A percentile compares a stretch with the other conserved stretches of the same genome.
phyloP scores from a whole-genome alignment of 441 rosid species.

The Arabidopsis lyrata region DNA sequence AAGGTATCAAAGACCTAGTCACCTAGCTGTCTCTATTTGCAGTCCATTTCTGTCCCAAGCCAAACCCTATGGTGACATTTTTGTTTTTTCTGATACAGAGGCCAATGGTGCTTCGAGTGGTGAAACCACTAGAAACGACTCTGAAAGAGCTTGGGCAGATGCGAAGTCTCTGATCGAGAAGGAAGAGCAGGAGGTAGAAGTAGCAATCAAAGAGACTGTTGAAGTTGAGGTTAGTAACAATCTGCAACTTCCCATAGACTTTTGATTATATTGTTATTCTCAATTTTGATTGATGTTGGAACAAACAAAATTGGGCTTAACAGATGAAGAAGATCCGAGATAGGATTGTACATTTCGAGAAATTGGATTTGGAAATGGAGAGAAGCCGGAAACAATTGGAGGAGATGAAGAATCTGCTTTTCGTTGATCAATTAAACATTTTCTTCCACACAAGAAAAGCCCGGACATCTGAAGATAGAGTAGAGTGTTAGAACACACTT shows the following conservation, averaged over 20 bases:
- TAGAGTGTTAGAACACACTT: slow-evolving; percentile 41
- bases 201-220: slow-evolving; percentile 57
- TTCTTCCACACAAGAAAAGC: slow-evolving; percentile 58
- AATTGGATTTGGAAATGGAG: slow-evolving; percentile 85
- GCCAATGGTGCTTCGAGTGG: slow-evolving; percentile 52
- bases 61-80: slow-evolving; percentile 16
- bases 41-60: slow-evolving; percentile 28
- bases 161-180: slow-evolving; percentile 63
- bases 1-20: slow-evolving; percentile 48
- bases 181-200: slow-evolving; percentile 73
- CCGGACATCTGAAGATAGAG: slow-evolving; percentile 51
- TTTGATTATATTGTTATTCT: not conserved
- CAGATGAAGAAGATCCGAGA: slow-evolving; percentile 85
- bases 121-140: slow-evolving; percentile 44
- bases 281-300: slow-evolving; percentile 1
- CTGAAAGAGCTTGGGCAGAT: slow-evolving; percentile 50
- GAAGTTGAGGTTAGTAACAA: slow-evolving; percentile 67
- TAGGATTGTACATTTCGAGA: slow-evolving; percentile 71
- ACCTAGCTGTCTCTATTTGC: slow-evolving; percentile 18
- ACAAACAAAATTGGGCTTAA: slow-evolving; percentile 14
- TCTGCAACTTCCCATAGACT: slow-evolving; percentile 15
- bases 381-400: slow-evolving; percentile 82
- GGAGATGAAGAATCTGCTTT: slow-evolving; percentile 74
- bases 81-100: slow-evolving; percentile 49
- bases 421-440: slow-evolving; percentile 76